Percentiles rank a stretch among this genome's conserved stretches.
Conservation (phyloP, 768 basidiomycete species). For the Cystoderma amianthinum region DNA sequence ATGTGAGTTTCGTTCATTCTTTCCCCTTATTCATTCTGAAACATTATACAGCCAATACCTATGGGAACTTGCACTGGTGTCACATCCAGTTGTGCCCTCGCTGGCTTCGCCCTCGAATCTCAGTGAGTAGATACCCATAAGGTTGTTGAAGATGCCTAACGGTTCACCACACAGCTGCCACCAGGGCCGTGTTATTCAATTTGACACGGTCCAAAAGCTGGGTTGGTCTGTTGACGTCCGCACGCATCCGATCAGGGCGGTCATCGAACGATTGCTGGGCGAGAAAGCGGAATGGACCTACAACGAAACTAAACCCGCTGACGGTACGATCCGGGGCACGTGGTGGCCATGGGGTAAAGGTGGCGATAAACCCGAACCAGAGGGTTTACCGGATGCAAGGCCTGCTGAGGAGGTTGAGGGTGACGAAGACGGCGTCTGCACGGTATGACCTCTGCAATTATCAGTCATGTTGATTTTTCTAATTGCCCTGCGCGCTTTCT, state of each 20-base stretch:
- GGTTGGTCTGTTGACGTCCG: slow-evolving; percentile 75
- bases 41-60: slow-evolving; percentile 63
- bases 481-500: background rate
- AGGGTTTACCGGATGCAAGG: background rate
- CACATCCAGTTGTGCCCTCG: slow-evolving; percentile 38
- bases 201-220: slow-evolving; percentile 79
- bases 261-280: slow-evolving; percentile 48
- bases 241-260: slow-evolving; percentile 62
- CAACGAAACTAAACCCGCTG: background rate
- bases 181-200: slow-evolving; percentile 72
- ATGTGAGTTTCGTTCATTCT: slow-evolving; percentile 29
- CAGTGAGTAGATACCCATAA: slow-evolving; percentile 5
- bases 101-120: slow-evolving; percentile 81
- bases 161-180: slow-evolving; percentile 51
- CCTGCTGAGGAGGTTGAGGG: background rate
- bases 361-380: background rate
- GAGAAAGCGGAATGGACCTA: slow-evolving; percentile 11
- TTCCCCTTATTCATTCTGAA: too few relatives aligned
- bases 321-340: background rate
- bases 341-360: background rate
- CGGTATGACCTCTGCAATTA: background rate
- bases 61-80: slow-evolving; percentile 80
- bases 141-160: background rate
- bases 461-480: background rate
- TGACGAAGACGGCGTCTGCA: background rate